Evolutionary conservation across 805 yeast species (phyloP).

Genomic region (Wickerhamiella cacticola): DNA sequence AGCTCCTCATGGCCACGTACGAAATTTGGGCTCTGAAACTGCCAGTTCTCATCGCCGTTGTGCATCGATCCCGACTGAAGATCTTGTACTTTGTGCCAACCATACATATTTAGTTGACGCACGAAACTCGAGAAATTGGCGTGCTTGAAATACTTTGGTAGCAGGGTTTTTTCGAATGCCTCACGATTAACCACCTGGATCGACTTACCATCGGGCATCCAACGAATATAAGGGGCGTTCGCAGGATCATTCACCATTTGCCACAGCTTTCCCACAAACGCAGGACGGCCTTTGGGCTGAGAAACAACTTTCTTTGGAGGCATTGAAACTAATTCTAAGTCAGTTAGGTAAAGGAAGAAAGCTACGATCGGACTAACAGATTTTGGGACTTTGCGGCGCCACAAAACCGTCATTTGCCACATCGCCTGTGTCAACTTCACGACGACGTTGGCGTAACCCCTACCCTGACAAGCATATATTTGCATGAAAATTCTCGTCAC

Average conservation of each 20-base stretch:
- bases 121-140: slow-evolving; percentile 92
- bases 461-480: slow-evolving; percentile 1
- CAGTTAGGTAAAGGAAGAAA: neutral
- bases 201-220: slow-evolving; percentile 78
- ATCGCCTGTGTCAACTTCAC: neutral
- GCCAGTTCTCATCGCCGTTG: slow-evolving; percentile 66
- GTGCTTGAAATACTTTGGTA: slow-evolving; percentile 92
- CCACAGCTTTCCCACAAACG: slow-evolving; percentile 91
- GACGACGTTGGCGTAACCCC: neutral
- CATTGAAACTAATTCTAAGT: no score
- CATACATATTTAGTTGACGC: slow-evolving; percentile 94
- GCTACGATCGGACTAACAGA: neutral
- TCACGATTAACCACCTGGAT: slow-evolving; percentile 80
- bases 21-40: slow-evolving; percentile 76
- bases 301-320: slow-evolving; percentile 9
- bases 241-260: slow-evolving; percentile 77
- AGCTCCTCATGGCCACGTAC: slow-evolving; percentile 68
- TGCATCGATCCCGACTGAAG: slow-evolving; percentile 50
- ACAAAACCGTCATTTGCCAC: neutral
- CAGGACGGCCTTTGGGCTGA: slow-evolving; percentile 32
- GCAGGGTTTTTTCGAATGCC: slow-evolving; percentile 61
- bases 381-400: slow-evolving; percentile 4
- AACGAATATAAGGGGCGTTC: slow-evolving; percentile 59
- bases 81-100: slow-evolving; percentile 98
- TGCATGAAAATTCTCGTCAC: neutral